These are phyloP conservation scores for Saprolegnia diclina DNA, from an alignment of 352 stramenopile species.

Conservation along the genomic window DNA sequence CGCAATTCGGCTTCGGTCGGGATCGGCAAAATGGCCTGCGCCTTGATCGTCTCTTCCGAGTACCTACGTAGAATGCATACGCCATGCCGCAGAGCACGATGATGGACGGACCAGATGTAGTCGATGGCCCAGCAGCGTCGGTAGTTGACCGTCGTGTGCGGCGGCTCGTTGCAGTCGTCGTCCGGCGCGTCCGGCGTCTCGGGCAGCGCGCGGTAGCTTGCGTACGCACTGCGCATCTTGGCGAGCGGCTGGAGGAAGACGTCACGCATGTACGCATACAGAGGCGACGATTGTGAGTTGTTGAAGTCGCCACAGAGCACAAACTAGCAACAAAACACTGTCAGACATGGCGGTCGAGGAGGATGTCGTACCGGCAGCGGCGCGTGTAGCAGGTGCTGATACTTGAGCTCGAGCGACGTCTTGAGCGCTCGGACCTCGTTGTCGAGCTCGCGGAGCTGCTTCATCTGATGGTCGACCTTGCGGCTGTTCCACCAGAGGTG, in stretches of 20 bases:
- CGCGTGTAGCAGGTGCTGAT: slow-evolving; percentile 50
- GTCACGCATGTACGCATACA: slow-evolving; percentile 86
- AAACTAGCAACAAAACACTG: slow-evolving; percentile 32
- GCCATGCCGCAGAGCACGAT: neutral
- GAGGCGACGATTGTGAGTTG: slow-evolving; percentile 73
- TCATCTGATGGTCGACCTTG: slow-evolving; percentile 85
- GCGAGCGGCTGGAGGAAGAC: slow-evolving; percentile 51
- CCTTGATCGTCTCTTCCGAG: slow-evolving; percentile 56
- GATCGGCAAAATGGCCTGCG: slow-evolving; percentile 62
- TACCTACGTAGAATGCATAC: slow-evolving; percentile 25
- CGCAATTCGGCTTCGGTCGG: slow-evolving; percentile 58
- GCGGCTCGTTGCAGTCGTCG: slow-evolving; percentile 43
- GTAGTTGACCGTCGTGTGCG: slow-evolving; percentile 83
- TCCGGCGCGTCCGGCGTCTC: neutral
- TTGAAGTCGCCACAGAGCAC: slow-evolving; percentile 85
- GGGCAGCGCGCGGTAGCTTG: slow-evolving; percentile 36
- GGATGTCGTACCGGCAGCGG: slow-evolving; percentile 44
- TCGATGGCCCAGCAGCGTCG: slow-evolving; percentile 85
- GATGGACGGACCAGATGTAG: slow-evolving; percentile 64
- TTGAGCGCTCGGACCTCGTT: slow-evolving; percentile 78
- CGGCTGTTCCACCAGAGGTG: slow-evolving; percentile 85
- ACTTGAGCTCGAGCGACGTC: slow-evolving; percentile 75
- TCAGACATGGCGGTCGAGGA: neutral
- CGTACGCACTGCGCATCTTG: slow-evolving; percentile 50
- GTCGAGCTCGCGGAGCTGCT: slow-evolving; percentile 74